phyloP scores from a whole-genome alignment of 2,329 filamentous ascomycete genomes.

The Fusarium camptoceras region DNA sequence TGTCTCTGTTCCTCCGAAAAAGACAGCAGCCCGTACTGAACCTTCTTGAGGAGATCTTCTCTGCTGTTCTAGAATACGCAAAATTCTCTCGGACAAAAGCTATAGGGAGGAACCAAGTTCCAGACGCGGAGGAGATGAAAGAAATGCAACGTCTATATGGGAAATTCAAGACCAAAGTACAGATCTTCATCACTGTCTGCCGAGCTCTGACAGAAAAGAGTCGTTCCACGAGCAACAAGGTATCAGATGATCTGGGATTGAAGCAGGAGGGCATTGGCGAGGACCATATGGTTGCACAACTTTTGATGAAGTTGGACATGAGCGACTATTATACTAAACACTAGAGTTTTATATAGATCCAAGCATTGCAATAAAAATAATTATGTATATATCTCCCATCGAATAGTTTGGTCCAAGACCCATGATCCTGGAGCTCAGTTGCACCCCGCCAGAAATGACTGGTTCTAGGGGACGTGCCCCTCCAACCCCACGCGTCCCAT shows the following conservation, averaged over 20 bases:
- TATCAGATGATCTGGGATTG: constrained; percentile 49
- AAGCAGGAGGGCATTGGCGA: constrained; percentile 53
- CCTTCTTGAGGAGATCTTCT: constrained; percentile 82
- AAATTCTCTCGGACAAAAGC: constrained; percentile 58
- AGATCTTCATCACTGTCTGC: constrained; percentile 80
- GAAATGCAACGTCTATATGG: constrained; percentile 65
- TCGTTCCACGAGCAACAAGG: constrained; percentile 50
- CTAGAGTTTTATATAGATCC: constrained; percentile 8
- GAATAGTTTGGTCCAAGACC: background rate
- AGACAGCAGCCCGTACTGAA: constrained; percentile 78
- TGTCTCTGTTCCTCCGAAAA: constrained; percentile 77
- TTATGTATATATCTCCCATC: background rate
- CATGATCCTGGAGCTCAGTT: background rate
- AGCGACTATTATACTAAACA: constrained; percentile 69
- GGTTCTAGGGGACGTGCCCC: constrained; percentile 1
- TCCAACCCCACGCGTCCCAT: constrained; percentile 31
- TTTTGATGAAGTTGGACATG: constrained; percentile 78
- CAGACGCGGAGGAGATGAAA: constrained; percentile 15
- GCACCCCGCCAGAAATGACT: background rate
- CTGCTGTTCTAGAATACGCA: constrained; percentile 78
- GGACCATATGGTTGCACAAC: constrained; percentile 73
- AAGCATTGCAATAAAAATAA: background rate
- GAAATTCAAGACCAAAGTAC: constrained; percentile 76
- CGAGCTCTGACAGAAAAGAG: constrained; percentile 74
- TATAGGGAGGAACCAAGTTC: constrained; percentile 45